Conservation (phyloP, 371 early-diverging fungal species). For the Lichtheimia ornata region DNA sequence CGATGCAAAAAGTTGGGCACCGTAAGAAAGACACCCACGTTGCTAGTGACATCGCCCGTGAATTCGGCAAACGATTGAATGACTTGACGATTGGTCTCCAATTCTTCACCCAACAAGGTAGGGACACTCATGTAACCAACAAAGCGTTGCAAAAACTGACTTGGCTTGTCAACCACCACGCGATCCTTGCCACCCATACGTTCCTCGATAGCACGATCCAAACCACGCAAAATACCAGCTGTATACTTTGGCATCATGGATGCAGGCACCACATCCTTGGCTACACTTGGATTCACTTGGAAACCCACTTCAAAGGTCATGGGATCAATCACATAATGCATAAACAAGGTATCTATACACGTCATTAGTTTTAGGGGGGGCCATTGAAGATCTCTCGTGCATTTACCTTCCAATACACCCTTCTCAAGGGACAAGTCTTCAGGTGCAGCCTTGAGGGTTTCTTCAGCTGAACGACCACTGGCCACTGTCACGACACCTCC, state of each 20-base stretch:
- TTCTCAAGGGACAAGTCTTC: conserved; percentile 29
- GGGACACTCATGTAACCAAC: conserved; percentile 47
- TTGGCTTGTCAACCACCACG: conserved; percentile 12
- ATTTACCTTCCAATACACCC: conserved; percentile 34
- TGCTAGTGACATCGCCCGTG: conserved; percentile 34
- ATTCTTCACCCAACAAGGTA: conserved; percentile 32
- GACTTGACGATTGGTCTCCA: conserved; percentile 22
- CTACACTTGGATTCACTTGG: conserved; percentile 29
- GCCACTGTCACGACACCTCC: conserved; percentile 28
- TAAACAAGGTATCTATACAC: conserved; percentile 25
- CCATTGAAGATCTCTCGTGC: background rate
- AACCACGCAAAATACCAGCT: conserved; percentile 21
- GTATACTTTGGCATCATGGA: conserved; percentile 21
- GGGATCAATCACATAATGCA: conserved; percentile 29
- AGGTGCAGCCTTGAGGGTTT: conserved; percentile 27
- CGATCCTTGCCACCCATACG: conserved; percentile 12
- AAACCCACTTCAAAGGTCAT: conserved; percentile 31
- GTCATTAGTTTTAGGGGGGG: background rate
- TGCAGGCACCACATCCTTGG: conserved; percentile 18
- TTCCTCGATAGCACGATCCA: conserved; percentile 20
- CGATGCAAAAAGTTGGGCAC: conserved; percentile 25
- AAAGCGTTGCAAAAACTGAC: conserved; percentile 27
- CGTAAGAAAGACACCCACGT: conserved; percentile 21
- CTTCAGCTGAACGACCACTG: conserved; percentile 28
- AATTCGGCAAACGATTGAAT: conserved; percentile 41